Evolutionary conservation across 2,329 filamentous ascomycete species (phyloP).

Genomic region (Penicillium sp.): DNA sequence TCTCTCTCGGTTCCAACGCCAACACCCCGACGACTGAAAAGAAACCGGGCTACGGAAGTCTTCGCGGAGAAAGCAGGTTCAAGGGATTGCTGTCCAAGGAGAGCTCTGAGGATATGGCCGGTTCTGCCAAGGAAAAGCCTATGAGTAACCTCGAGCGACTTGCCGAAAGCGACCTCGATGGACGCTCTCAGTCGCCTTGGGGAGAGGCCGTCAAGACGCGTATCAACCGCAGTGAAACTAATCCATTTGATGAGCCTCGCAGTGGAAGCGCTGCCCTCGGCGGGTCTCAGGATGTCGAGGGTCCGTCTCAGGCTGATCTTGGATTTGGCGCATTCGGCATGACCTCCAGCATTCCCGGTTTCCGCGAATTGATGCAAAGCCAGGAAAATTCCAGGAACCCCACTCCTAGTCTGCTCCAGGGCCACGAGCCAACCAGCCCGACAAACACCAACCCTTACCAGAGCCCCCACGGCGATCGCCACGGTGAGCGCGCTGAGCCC

Average conservation of each 20-base stretch:
- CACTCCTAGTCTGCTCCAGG: conserved; percentile 52
- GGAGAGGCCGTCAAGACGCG: conserved; percentile 50
- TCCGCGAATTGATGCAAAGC: conserved; percentile 59
- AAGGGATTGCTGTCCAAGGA: conserved; percentile 83
- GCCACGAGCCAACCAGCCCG: conserved; percentile 77
- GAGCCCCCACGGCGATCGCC: conserved; percentile 76
- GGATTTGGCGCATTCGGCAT: conserved; percentile 64
- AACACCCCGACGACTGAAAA: conserved; percentile 67
- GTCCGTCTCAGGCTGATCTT: conserved; percentile 42
- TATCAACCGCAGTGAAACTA: conserved; percentile 51
- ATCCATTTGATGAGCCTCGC: conserved; percentile 55
- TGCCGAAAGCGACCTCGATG: conserved; percentile 52
- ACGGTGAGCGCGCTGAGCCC: conserved; percentile 51
- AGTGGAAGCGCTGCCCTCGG: conserved; percentile 69
- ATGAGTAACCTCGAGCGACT: conserved; percentile 56
- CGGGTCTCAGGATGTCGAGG: conserved; percentile 69
- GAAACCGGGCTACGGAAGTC: conserved; percentile 65
- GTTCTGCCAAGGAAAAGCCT: conserved; percentile 56
- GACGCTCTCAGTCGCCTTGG: conserved; percentile 54
- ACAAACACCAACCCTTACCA: conserved; percentile 96
- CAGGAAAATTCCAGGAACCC: conserved; percentile 61
- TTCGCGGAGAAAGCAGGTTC: conserved; percentile 77
- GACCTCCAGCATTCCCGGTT: conserved; percentile 58
- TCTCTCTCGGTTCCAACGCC: conserved; percentile 63
- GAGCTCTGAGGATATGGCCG: conserved; percentile 64